These are phyloP conservation scores for Polygonum maritimum DNA, from an alignment of 148 eudicot species.

Conservation along the genomic window DNA sequence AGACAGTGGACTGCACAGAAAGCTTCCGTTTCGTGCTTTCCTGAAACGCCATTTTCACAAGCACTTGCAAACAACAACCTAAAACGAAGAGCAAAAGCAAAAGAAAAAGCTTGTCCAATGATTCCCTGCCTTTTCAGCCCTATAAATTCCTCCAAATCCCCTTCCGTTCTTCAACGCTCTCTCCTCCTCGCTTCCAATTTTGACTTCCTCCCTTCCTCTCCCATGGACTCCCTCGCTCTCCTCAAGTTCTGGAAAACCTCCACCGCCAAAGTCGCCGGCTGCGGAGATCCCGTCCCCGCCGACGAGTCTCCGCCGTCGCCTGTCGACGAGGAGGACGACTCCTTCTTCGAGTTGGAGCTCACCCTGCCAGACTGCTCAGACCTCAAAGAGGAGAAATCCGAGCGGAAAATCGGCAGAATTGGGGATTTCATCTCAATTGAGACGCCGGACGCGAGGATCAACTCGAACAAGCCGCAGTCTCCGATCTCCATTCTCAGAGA, in stretches of 20 bases:
- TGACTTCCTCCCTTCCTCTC: neutral
- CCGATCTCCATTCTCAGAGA: constrained; percentile 24
- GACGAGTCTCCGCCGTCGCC: neutral
- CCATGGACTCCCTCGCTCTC: constrained; percentile 44
- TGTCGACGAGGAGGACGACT: constrained; percentile 3
- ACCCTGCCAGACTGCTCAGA: neutral
- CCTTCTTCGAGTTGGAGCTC: constrained; percentile 6
- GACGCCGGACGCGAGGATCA: constrained; percentile 1
- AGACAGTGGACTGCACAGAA: neutral
- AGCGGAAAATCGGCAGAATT: neutral
- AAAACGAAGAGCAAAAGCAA: constrained; percentile 7
- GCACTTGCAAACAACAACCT: constrained; percentile 9
- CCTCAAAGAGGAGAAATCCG: neutral
- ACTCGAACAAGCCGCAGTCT: constrained; percentile 24
- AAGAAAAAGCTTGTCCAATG: neutral
- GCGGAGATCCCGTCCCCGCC: constrained; percentile 1
- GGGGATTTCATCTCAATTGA: constrained; percentile 3
- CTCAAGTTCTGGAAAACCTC: constrained; percentile 60
- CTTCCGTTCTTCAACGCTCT: constrained; percentile 36
- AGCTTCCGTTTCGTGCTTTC: neutral
- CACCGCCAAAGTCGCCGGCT: constrained; percentile 15
- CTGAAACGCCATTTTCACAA: constrained; percentile 8
- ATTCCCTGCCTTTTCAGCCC: constrained; percentile 9
- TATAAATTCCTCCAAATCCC: constrained; percentile 31
- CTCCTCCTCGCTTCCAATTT: neutral